Conservation (phyloP, 768 basidiomycete species). For the Mycena vitilis region DNA sequence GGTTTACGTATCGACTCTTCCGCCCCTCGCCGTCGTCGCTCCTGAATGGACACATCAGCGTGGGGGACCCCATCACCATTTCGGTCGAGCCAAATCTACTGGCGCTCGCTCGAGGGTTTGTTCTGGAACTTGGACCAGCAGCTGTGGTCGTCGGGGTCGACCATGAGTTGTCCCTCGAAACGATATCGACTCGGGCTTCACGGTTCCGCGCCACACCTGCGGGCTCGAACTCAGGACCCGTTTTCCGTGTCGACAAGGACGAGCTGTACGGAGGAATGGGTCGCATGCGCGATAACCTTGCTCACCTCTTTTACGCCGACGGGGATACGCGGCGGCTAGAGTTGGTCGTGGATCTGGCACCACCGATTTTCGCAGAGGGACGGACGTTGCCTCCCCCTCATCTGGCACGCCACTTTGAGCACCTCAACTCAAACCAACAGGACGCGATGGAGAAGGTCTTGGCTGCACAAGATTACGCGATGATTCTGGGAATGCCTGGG, state of each 20-base stretch:
- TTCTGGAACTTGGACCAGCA: constrained; percentile 74
- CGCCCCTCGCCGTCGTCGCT: constrained; percentile 57
- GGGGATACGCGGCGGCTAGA: constrained; percentile 75
- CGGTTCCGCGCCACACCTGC: constrained; percentile 27
- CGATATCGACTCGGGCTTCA: constrained; percentile 55
- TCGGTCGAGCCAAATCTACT: constrained; percentile 91
- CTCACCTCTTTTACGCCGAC: constrained; percentile 85
- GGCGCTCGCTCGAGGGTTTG: constrained; percentile 86
- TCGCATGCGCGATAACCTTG: constrained; percentile 90
- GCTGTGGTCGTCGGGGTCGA: constrained; percentile 85
- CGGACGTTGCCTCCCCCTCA: constrained; percentile 34
- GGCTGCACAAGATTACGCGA: constrained; percentile 86
- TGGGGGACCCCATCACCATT: constrained; percentile 86
- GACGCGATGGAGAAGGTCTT: constrained; percentile 80
- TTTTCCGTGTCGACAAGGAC: constrained; percentile 95
- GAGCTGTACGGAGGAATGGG: constrained; percentile 90
- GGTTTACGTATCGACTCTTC: constrained; percentile 81
- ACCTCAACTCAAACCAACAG: constrained; percentile 79
- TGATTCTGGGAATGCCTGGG: constrained; percentile 97
- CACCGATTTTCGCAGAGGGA: constrained; percentile 68
- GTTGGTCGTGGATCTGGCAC: constrained; percentile 84
- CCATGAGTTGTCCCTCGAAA: constrained; percentile 70
- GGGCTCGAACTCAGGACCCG: constrained; percentile 25
- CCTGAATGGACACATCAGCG: constrained; percentile 81
- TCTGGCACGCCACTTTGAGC: constrained; percentile 45